These are phyloP conservation scores for Populus alba DNA, from an alignment of 345 rosid species.

Conservation along the genomic window DNA sequence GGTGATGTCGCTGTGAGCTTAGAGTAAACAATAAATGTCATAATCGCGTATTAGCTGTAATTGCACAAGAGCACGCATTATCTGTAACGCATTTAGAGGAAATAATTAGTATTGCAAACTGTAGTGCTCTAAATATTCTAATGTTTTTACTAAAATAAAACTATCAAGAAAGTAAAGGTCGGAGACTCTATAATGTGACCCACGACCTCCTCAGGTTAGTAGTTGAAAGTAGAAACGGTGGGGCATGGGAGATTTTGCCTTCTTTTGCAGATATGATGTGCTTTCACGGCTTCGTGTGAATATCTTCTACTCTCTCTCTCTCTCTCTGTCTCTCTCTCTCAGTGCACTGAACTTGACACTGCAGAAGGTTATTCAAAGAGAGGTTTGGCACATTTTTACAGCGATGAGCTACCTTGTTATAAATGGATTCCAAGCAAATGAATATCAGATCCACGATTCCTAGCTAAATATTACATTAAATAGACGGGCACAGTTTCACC, in stretches of 20 bases:
- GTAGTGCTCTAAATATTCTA: neutral
- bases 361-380: too few species aligned
- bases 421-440: too few species aligned
- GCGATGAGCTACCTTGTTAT: too few species aligned
- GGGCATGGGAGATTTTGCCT: neutral
- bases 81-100: neutral
- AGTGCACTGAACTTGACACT: too few species aligned
- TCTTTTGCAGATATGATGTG: neutral
- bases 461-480: too few species aligned
- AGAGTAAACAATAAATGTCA: neutral
- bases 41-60: neutral
- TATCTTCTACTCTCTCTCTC: too few species aligned
- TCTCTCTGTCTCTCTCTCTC: too few species aligned
- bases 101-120: neutral
- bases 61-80: neutral
- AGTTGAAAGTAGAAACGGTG: neutral
- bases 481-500: too few species aligned
- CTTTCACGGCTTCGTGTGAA: neutral
- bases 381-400: too few species aligned
- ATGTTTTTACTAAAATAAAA: neutral
- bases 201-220: neutral
- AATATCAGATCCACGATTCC: too few species aligned
- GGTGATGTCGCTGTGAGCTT: neutral
- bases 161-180: neutral
- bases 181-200: neutral